These are phyloP conservation scores for Wallacemonas sp. DNA, from an alignment of 208 protist species.

Conservation along the genomic window DNA sequence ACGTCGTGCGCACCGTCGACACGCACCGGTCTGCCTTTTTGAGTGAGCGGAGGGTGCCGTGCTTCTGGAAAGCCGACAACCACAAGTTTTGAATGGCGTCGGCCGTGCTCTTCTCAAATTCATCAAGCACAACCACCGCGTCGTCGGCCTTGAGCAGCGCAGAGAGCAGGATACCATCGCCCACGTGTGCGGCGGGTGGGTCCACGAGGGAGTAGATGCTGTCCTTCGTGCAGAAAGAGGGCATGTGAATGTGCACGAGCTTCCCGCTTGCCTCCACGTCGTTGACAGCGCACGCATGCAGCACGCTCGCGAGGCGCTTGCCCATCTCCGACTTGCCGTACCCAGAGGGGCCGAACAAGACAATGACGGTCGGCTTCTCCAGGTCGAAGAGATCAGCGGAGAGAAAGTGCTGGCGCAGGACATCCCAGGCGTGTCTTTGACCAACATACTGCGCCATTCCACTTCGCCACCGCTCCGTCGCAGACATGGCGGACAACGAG, in stretches of 20 bases:
- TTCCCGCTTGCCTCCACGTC: slow-evolving; percentile 59
- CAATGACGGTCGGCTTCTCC: slow-evolving; percentile 77
- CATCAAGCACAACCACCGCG: slow-evolving; percentile 84
- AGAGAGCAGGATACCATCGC: slow-evolving; percentile 80
- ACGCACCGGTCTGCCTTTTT: slow-evolving; percentile 72
- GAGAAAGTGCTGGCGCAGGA: slow-evolving; percentile 57
- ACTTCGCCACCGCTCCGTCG: slow-evolving; percentile 38
- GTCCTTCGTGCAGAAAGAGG: slow-evolving; percentile 83
- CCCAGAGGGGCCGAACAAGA: slow-evolving; percentile 84
- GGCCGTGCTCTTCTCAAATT: slow-evolving; percentile 85
- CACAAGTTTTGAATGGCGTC: slow-evolving; percentile 83
- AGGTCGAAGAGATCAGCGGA: slow-evolving; percentile 55
- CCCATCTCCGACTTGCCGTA: slow-evolving; percentile 86
- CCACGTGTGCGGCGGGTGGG: slow-evolving; percentile 79
- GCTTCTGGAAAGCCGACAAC: slow-evolving; percentile 88
- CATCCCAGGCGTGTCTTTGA: slow-evolving; percentile 56
- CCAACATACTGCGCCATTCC: slow-evolving; percentile 68
- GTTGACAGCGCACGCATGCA: slow-evolving; percentile 44
- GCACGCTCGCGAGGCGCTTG: slow-evolving; percentile 50
- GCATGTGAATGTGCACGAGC: slow-evolving; percentile 84
- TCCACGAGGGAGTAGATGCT: slow-evolving; percentile 89
- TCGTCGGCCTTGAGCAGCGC: slow-evolving; percentile 57
- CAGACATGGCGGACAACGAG: not conserved
- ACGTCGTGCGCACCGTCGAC: slow-evolving; percentile 69
- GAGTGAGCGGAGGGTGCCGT: slow-evolving; percentile 78